Evolutionary conservation across 208 protist genomes (phyloP).

Genomic region (Vickermania ingenoplastis): DNA sequence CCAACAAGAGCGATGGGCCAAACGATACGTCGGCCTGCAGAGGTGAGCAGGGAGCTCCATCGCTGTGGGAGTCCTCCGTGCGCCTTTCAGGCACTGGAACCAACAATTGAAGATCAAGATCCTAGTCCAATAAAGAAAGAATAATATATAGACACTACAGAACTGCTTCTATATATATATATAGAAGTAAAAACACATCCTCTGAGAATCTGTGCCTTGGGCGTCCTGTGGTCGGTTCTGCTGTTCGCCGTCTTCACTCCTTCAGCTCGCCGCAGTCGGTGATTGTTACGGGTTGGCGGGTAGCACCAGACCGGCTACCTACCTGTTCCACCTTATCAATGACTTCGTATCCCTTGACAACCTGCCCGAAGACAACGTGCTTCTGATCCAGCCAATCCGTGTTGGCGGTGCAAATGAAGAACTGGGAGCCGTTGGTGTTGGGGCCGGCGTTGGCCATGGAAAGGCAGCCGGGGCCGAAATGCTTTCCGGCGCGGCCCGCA

Average conservation of each 20-base stretch:
- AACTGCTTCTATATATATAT: too few relatives aligned
- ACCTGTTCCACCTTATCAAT: slow-evolving; percentile 65
- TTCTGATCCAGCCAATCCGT: slow-evolving; percentile 86
- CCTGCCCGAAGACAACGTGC: slow-evolving; percentile 93
- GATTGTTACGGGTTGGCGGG: slow-evolving; percentile 56
- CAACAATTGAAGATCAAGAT: too few relatives aligned
- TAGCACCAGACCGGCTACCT: slow-evolving; percentile 64
- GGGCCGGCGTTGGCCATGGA: slow-evolving; percentile 72
- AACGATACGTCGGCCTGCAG: too few relatives aligned
- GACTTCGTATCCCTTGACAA: slow-evolving; percentile 82
- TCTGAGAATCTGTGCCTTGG: too few relatives aligned
- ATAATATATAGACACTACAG: too few relatives aligned
- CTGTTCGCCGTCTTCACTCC: slow-evolving; percentile 18
- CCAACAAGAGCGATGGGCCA: too few relatives aligned
- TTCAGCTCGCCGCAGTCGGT: slow-evolving; percentile 71
- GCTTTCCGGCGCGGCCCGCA: slow-evolving; percentile 61
- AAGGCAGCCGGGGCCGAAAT: slow-evolving; percentile 58
- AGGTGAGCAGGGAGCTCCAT: too few relatives aligned
- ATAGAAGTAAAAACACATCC: too few relatives aligned
- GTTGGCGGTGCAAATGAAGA: slow-evolving; percentile 61
- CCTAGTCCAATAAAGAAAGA: too few relatives aligned
- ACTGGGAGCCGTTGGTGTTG: slow-evolving; percentile 82
- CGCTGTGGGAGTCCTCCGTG: too few relatives aligned
- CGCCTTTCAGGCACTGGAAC: too few relatives aligned
- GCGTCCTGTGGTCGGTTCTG: too few relatives aligned